Evolutionary conservation across 1,284 basidiomycete species (phyloP), one percentile per base, ranked within the genome.

Genomic region (Rhodofomes roseus): DNA sequence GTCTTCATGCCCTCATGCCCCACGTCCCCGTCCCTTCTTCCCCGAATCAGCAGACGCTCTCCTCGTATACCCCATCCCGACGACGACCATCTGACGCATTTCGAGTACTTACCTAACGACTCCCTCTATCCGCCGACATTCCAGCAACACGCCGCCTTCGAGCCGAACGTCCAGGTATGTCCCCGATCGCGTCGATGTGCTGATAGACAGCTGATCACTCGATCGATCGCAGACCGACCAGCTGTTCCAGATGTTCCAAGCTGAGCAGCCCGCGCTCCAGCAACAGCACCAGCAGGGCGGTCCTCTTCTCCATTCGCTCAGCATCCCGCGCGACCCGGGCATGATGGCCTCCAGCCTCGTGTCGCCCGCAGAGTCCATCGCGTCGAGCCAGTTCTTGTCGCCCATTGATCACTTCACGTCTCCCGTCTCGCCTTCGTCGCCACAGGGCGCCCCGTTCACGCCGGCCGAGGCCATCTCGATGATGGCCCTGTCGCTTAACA

Each of bases 1-100:
- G 78, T 89, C 23, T 84, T 82, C 74, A 79, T 83, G 73, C 80
- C 84, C 9, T 87, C 85, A n/a, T 86, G 84, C 68, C 85, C 86
- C 11, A 78, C 82, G 5, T 86, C 87, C 31, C 85, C 87, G 4
- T 81, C 82, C 4, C 75, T 81, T 55, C 65, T 83, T 9, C 81
- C 83, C 48, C 79, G 85, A 73, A 84, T 85, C 75, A 79, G 77
- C 66, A 77, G 82, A 57, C 82, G 84, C 57, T 74, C 80, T 52
- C 78, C 81, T 52, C 77, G 77, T 65, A 76, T 75, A 64, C 72
- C 74, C 36, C 69, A 70, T 64, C 68, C 70, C 53, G 61, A 73
- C 71, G 65, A 72, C 73, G 70, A 76, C 74, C 60, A 74, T 68
- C 59, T 85, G 79, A 71, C 65, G 60, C 66, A 63, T 29, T 64